phyloP scores from a whole-genome alignment of 2,329 filamentous ascomycete genomes.

The Xylaria sp. region DNA sequence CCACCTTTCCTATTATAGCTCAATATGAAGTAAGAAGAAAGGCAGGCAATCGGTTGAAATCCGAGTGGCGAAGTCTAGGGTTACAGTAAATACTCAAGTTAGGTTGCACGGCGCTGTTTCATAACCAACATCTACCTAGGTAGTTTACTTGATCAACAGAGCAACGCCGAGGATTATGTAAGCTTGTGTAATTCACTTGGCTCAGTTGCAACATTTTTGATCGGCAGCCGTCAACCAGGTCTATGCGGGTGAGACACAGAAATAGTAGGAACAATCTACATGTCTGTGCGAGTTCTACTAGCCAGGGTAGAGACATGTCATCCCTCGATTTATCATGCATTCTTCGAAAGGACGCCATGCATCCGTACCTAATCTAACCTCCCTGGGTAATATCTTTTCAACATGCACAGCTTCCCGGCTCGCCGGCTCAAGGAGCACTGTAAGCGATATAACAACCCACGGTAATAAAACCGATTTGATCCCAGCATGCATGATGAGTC shows the following conservation, averaged over 20 bases:
- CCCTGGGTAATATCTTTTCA: neutral
- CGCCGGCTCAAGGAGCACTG: neutral
- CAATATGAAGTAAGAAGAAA: too few species aligned
- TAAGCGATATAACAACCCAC: neutral
- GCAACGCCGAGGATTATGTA: neutral
- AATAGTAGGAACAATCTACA: conserved; percentile 4
- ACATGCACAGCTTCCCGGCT: conserved; percentile 1
- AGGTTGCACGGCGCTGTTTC: neutral
- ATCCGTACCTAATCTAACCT: conserved; percentile 3
- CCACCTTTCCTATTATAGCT: too few species aligned
- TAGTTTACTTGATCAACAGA: neutral
- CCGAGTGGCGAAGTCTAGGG: neutral
- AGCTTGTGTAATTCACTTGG: neutral
- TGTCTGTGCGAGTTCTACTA: neutral
- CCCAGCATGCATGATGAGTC: neutral
- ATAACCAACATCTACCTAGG: neutral
- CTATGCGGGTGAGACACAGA: neutral
- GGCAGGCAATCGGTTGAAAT: neutral
- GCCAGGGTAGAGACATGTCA: conserved; percentile 1
- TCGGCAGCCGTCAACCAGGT: neutral
- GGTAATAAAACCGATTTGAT: conserved; percentile 1
- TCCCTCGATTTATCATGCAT: conserved; percentile 3
- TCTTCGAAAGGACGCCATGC: neutral
- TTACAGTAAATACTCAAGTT: neutral
- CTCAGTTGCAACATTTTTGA: neutral